Evolutionary conservation across 2,329 filamentous ascomycete species (phyloP), one percentile per base, ranked within the genome.

Genomic region (Fusarium nelsonii): DNA sequence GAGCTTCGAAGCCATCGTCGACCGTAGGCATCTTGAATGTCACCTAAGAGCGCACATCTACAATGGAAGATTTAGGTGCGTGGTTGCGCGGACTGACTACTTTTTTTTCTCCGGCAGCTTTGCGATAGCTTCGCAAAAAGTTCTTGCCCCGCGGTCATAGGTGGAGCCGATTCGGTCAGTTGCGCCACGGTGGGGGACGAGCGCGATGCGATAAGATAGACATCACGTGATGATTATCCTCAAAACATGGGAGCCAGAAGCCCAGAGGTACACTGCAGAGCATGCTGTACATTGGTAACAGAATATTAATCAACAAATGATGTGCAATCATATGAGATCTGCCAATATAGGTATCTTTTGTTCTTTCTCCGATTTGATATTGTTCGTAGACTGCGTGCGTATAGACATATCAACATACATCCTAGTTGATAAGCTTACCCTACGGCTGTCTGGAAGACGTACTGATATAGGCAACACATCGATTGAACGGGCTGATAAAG

Each of bases 1-100:
- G 85, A 76, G 88, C 88, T 81, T 90, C 87, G 75, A 90, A 90
- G 73, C 87, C 87, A 79, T 89, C 87, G 78, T 89, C 87, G 68
- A 86, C 81, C 69, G 81, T 77, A 74, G 83, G 81, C 86, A 88
- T 89, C 45, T 74, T 79, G 63, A 65, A 61, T 36, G 75, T 79
- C 74, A 80, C 78, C 77, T 71, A 61, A 32, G 41, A 54, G 46
- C 49, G 74, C 62, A 68, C 78, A 81, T 80, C 68, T 73, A 74
- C 58, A 57, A 59, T 61, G 39, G 55, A 58, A 57, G 37, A 52
- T 49, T 70, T 40, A 54, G 49, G 49, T 54, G 43, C 45, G 65
- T 52, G 58, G 68, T 40, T 61, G 56, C 54, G 45, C 45, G 49
- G 58, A 23, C 57, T 68, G 43, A 40, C 43, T 51, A 70, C 68